These are phyloP conservation scores for Tilletiopsis washingtonensis DNA, from an alignment of 1,284 basidiomycete species.

Conservation along the genomic window DNA sequence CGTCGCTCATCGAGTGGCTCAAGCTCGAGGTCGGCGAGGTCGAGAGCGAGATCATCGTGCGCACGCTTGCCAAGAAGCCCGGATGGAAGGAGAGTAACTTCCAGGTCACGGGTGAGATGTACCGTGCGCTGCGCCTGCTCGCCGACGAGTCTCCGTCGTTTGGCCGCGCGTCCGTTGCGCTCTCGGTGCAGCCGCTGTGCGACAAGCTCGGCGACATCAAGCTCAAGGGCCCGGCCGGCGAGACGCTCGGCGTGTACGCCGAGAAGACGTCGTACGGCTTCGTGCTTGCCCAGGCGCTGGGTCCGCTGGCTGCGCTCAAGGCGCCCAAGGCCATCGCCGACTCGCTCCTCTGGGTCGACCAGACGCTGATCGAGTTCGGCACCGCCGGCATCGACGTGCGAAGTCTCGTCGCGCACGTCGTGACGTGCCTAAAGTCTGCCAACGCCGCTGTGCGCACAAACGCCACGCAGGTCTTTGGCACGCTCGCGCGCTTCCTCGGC, in stretches of 20 bases:
- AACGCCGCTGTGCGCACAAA: conserved; percentile 88
- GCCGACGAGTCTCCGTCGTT: conserved; percentile 75
- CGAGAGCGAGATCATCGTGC: conserved; percentile 81
- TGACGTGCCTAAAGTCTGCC: conserved; percentile 78
- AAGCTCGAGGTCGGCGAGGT: conserved; percentile 61
- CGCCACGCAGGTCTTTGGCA: conserved; percentile 89
- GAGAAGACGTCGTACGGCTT: conserved; percentile 93
- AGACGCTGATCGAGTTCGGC: conserved; percentile 84
- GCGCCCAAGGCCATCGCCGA: conserved; percentile 96
- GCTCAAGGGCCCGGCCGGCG: conserved; percentile 92
- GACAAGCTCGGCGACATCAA: conserved; percentile 97
- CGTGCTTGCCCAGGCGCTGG: conserved; percentile 68
- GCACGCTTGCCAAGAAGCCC: conserved; percentile 79
- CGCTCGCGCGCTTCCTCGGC: conserved; percentile 84
- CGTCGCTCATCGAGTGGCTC: conserved; percentile 78
- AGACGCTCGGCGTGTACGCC: conserved; percentile 69
- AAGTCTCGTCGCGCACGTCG: conserved; percentile 81
- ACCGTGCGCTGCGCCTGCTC: conserved; percentile 53
- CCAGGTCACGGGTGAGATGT: conserved; percentile 54
- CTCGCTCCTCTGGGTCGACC: conserved; percentile 79
- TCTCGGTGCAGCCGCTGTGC: conserved; percentile 73
- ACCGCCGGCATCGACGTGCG: conserved; percentile 76
- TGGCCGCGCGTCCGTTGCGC: conserved; percentile 72
- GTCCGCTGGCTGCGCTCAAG: conserved; percentile 52
- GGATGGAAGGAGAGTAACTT: conserved; percentile 99